phyloP scores from a whole-genome alignment of 1,284 basidiomycete species.

The Pyrrhoderma noxium region DNA sequence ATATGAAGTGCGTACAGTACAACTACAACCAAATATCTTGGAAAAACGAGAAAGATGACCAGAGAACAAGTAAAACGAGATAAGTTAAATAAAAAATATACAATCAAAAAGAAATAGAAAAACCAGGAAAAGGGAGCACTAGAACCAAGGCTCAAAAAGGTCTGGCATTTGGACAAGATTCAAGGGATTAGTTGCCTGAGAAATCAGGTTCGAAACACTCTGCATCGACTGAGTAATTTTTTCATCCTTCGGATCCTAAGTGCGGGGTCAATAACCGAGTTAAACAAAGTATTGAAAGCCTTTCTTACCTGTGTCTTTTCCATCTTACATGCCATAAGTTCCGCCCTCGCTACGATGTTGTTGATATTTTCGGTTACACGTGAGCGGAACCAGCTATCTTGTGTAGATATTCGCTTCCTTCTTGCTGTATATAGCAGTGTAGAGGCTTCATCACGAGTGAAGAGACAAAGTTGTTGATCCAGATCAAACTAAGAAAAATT shows the following conservation, averaged over 20 bases:
- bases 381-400: conserved; percentile 45
- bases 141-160: conserved; percentile 82
- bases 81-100: not conserved
- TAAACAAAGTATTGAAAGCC: conserved; percentile 1
- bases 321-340: conserved; percentile 77
- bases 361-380: conserved; percentile 73
- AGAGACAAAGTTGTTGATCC: conserved; percentile 84
- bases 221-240: conserved; percentile 49
- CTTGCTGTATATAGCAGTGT: conserved; percentile 56
- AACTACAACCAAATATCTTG: not conserved
- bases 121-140: not conserved
- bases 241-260: conserved; percentile 13
- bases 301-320: conserved; percentile 69
- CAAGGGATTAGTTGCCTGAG: conserved; percentile 65
- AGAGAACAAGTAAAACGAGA: not conserved
- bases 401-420: conserved; percentile 37
- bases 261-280: not conserved
- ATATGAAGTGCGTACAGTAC: not conserved
- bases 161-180: conserved; percentile 77
- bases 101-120: not conserved
- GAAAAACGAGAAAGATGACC: not conserved
- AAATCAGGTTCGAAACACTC: conserved; percentile 81
- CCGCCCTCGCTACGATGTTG: conserved; percentile 77
- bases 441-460: conserved; percentile 89
- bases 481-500: conserved; percentile 60